Evolutionary conservation across 129 eudicot species (phyloP).

Genomic region (Artemisia annua): DNA sequence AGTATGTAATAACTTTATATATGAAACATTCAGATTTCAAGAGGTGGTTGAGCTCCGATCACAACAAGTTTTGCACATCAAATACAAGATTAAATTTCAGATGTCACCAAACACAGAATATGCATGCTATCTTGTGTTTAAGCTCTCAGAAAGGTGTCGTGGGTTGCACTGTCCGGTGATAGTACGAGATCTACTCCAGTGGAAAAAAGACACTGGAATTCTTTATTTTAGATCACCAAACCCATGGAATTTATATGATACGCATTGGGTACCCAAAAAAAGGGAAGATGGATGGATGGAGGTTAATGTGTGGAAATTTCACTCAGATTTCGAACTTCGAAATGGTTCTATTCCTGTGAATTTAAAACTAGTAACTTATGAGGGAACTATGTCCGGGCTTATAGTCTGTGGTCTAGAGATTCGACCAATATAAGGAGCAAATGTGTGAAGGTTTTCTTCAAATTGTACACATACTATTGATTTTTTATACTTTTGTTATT

Average conservation of each 20-base stretch:
- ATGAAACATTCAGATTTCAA: background rate
- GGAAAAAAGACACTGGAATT: background rate
- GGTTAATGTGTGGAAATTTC: slow-evolving; percentile 11
- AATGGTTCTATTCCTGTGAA: slow-evolving; percentile 1
- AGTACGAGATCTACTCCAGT: background rate
- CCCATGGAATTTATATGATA: background rate
- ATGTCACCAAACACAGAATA: too few species aligned
- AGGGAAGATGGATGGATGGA: slow-evolving; percentile 21
- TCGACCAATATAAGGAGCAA: background rate
- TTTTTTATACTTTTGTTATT: too few species aligned
- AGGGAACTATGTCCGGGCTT: slow-evolving; percentile 20
- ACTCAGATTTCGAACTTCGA: background rate
- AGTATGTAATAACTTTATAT: too few species aligned
- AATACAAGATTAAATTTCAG: background rate
- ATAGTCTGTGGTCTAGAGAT: background rate
- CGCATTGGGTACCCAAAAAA: background rate
- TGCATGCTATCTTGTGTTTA: background rate
- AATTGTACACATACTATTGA: too few species aligned
- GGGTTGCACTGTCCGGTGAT: slow-evolving; percentile 11
- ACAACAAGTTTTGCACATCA: background rate
- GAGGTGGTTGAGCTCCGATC: slow-evolving; percentile 1
- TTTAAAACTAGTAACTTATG: background rate
- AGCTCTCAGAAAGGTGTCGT: slow-evolving; percentile 7
- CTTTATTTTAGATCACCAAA: slow-evolving; percentile 10
- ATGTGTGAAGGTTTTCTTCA: too few species aligned